Percentiles rank a stretch among this genome's conserved stretches.
phyloP scores from a whole-genome alignment of 306 rosid genomes.

The Trichosanthes truncata region DNA sequence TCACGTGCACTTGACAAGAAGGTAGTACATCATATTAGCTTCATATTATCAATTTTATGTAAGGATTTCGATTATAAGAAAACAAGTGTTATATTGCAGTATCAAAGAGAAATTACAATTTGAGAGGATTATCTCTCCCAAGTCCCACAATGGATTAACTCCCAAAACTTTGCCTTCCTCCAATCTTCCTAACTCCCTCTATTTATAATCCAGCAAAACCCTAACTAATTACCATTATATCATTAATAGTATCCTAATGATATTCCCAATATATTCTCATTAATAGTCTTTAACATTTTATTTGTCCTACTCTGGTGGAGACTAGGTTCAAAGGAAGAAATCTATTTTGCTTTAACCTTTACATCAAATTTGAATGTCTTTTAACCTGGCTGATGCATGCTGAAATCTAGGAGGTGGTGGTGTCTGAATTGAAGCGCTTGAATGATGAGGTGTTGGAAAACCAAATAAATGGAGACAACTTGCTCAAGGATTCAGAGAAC shows the following conservation, averaged over 20 bases:
- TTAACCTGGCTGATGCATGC: neutral
- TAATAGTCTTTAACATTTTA: neutral
- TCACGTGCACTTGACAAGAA: conserved; percentile 76
- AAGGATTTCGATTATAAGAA: neutral
- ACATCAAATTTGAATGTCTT: neutral
- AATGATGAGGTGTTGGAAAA: conserved; percentile 62
- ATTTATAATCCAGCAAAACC: neutral
- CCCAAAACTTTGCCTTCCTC: neutral
- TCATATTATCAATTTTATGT: conserved; percentile 4
- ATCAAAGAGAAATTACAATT: neutral
- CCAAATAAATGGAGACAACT: conserved; percentile 51
- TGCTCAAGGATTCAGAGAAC: conserved; percentile 55
- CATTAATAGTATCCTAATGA: neutral
- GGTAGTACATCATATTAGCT: conserved; percentile 29
- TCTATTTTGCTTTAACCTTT: neutral
- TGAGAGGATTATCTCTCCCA: neutral
- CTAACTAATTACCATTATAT: neutral
- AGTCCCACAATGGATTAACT: neutral
- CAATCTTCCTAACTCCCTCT: neutral
- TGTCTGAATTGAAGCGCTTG: conserved; percentile 75
- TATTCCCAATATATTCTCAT: neutral
- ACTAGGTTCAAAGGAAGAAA: neutral
- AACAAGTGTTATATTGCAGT: neutral
- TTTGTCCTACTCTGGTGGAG: neutral
- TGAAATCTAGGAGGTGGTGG: conserved; percentile 52